Conservation (phyloP, 345 rosid species). For the Rhodamnia argentea region DNA sequence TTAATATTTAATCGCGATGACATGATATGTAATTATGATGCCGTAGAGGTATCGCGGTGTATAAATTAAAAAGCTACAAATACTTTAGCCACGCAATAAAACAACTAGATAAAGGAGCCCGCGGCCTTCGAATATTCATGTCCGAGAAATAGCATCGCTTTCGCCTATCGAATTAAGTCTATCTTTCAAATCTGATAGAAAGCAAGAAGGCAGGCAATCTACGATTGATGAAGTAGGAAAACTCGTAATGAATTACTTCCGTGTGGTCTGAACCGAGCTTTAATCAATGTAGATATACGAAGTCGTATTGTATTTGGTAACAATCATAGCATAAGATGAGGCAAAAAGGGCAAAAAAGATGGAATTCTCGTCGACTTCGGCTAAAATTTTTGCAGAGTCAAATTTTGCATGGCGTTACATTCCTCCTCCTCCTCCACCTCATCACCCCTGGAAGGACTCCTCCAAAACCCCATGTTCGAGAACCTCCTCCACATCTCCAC, state of each 20-base stretch:
- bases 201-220: neutral
- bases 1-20: accelerated
- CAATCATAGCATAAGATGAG: neutral
- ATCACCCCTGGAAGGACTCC: constrained; percentile 25
- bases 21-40: neutral
- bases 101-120: neutral
- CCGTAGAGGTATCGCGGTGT: neutral
- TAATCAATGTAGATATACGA: neutral
- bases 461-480: constrained; percentile 28
- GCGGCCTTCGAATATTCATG: neutral
- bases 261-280: neutral
- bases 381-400: neutral
- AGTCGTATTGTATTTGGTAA: neutral
- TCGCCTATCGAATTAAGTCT: neutral
- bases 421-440: constrained; percentile 10
- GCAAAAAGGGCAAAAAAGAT: neutral
- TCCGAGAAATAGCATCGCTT: neutral
- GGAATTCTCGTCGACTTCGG: neutral
- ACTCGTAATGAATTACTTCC: neutral
- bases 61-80: neutral
- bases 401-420: neutral
- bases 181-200: neutral
- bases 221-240: neutral
- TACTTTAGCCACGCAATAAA: no score
- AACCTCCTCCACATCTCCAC: constrained; percentile 38